A percentile compares a stretch with the other conserved stretches of the same genome.
phyloP scores from a whole-genome alignment of 2,329 filamentous ascomycete species.

The Lomentospora prolificans region DNA sequence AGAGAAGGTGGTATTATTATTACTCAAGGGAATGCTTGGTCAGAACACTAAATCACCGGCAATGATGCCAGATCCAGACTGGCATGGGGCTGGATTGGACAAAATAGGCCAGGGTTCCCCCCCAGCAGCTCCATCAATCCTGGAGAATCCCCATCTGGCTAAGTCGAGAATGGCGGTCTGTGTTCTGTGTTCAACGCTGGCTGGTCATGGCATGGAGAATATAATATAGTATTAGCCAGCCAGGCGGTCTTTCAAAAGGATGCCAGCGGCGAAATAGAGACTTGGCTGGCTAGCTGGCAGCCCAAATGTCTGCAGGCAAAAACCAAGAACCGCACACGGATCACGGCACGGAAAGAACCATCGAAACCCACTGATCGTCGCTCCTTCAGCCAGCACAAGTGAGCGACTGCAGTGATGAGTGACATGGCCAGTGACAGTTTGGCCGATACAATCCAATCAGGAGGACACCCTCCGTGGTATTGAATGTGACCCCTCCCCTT shows the following conservation, averaged over 20 bases:
- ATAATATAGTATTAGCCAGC: neutral
- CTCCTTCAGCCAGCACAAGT: too few relatives aligned
- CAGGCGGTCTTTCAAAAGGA: too few relatives aligned
- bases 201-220: too few relatives aligned
- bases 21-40: neutral
- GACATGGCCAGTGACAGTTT: neutral
- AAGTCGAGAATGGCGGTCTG: too few relatives aligned
- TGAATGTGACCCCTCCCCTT: neutral
- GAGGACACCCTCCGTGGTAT: too few relatives aligned
- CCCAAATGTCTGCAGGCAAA: too few relatives aligned
- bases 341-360: neutral
- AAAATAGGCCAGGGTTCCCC: neutral
- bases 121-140: too few relatives aligned
- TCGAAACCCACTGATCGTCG: neutral
- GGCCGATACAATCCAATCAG: neutral
- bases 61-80: neutral
- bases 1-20: constrained; percentile 1
- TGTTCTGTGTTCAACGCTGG: too few relatives aligned
- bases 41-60: neutral
- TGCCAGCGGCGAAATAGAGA: too few relatives aligned
- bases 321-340: neutral
- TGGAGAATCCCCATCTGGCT: too few relatives aligned
- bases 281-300: too few relatives aligned
- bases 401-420: neutral
- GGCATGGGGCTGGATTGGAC: neutral